These are phyloP conservation scores for Calonectria fujianensis DNA, from an alignment of 2,329 filamentous ascomycete genomes.

Conservation along the genomic window DNA sequence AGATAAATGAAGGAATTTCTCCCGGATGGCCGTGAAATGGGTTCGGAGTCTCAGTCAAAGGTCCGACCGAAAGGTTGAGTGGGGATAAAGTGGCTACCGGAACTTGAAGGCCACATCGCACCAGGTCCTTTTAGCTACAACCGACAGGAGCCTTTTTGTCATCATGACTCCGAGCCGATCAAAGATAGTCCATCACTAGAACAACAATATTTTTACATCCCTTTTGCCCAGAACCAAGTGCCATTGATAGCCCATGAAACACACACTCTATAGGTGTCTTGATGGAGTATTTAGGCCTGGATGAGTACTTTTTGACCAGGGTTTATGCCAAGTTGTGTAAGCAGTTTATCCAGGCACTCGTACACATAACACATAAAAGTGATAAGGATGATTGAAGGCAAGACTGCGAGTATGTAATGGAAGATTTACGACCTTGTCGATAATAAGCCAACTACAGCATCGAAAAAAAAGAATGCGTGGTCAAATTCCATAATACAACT, in stretches of 20 bases:
- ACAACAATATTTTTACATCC: background rate
- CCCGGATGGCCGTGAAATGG: background rate
- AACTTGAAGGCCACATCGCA: background rate
- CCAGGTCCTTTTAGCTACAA: background rate
- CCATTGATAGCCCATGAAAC: background rate
- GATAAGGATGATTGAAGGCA: no score
- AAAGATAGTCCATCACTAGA: background rate
- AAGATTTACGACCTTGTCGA: no score
- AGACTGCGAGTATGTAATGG: no score
- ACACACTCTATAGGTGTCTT: no score
- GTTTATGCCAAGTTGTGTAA: no score
- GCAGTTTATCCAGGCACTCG: no score
- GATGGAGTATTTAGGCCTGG: no score
- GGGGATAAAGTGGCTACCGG: background rate
- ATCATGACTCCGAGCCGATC: background rate
- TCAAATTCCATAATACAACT: no score
- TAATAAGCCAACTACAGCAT: no score
- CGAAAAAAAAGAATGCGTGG: no score
- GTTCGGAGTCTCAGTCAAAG: background rate
- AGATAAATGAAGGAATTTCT: background rate
- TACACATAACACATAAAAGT: no score
- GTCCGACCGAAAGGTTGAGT: background rate
- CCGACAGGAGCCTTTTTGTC: background rate
- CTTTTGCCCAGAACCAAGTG: background rate
- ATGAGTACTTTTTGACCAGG: no score